Evolutionary conservation across 345 rosid species (phyloP), one percentile per base, ranked within the genome.

Genomic region (Nephelium lappaceum): DNA sequence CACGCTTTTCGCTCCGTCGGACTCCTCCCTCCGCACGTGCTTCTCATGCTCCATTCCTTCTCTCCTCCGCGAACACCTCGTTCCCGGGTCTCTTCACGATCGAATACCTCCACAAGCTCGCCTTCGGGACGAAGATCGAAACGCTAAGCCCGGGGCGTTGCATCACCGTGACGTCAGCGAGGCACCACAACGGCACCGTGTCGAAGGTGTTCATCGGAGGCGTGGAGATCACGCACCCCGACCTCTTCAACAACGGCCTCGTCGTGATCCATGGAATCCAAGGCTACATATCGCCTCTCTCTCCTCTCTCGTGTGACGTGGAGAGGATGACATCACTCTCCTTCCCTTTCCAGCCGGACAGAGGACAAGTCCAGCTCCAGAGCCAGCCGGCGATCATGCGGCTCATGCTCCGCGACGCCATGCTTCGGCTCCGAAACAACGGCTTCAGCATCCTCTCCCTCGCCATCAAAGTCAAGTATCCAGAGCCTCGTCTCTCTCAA

Each of bases 51-150:
- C 90, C 19, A 57, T 76, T 16, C 83, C 86, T 2, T 76, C 79
- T 61, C 84, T 91, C 77, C 93, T 91, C 84, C 89, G 86, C 10
- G 95, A 91, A 75, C 93, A 89, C 87, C 81, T 91, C 23, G 88
- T 91, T 72, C 93, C 93, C 1, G 93, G 93, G 93, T 43, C 90
- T 89, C 67, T 89, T 87, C 83, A 77, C 89, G 65, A 76, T 81
- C 69, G 82, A 81, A 67, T 91, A 91, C 78, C 95, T 91, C 81
- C 86, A 81, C 6, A 83, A 81, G 27, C 90, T 91, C 9, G 62
- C 88, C 57, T 91, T 89, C 69, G 91, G 91, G 8, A 85, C 93
- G 43, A 89, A 87, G 77, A 75, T 91, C 66, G 93, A 89, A 76
- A 85, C 93, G 12, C 79, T 91, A 67, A 82, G 85, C 62, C 82